These are phyloP conservation scores for Arthrobotrys conoides DNA, from an alignment of 2,329 filamentous ascomycete genomes.

Conservation along the genomic window DNA sequence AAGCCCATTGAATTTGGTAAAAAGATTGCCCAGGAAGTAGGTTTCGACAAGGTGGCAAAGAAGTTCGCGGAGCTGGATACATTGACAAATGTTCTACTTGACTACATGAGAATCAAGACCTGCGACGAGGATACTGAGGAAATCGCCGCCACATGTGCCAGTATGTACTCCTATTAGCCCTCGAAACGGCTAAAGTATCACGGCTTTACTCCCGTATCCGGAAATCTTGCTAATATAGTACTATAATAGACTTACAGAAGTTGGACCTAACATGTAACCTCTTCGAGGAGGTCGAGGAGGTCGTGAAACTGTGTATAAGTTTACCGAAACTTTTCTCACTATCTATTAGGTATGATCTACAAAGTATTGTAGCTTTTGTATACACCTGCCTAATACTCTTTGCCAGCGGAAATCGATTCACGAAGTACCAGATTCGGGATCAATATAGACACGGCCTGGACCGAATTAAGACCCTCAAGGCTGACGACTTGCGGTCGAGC, in stretches of 20 bases:
- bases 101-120: conserved; percentile 77
- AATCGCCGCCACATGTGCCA: conserved; percentile 73
- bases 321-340: conserved; percentile 77
- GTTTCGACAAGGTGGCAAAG: conserved; percentile 90
- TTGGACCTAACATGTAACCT: conserved; percentile 89
- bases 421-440: conserved; percentile 26
- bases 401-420: conserved; percentile 54
- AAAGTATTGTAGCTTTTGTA: background rate
- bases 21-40: conserved; percentile 92
- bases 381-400: conserved; percentile 11
- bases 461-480: conserved; percentile 42
- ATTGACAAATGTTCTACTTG: conserved; percentile 84
- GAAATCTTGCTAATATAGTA: conserved; percentile 63
- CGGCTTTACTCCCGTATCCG: conserved; percentile 8
- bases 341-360: conserved; percentile 75
- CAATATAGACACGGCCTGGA: conserved; percentile 58
- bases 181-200: background rate
- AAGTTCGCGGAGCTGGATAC: conserved; percentile 84
- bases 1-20: conserved; percentile 79
- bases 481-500: conserved; percentile 49
- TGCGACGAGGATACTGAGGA: conserved; percentile 65
- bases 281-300: conserved; percentile 77
- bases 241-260: conserved; percentile 75
- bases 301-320: conserved; percentile 79
- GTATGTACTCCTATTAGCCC: conserved; percentile 49